Base-by-base conservation (phyloP, 176 grass and related monocot species). In the Ampelocalamus luodianensis region DNA sequence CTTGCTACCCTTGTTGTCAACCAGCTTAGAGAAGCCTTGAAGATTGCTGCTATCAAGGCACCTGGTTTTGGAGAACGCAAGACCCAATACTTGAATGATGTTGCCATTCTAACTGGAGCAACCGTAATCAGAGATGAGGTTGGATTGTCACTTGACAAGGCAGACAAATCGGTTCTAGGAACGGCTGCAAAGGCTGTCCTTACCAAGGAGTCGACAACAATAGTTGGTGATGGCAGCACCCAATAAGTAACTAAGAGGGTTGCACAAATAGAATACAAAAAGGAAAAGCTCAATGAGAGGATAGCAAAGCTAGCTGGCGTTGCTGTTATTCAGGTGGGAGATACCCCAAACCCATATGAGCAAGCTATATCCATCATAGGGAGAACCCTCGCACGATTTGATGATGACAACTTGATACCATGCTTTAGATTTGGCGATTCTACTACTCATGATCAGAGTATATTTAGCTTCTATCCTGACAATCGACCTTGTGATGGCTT, bases 301-400 rank as follows among this genome's bases (percentile, higher is more conserved):
- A 96, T 99, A 79, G 96, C 96, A 7, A 99, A 99, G 76, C 96
- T 99, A 6, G 93, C 96, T 76, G 96, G 96, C 80, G 96, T 99
- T 90, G 93, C 96, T 88, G 96, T 99, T 54, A 96, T 99, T 94
- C 96, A 99, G 27, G 46, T 91, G 38, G 88, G 88, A 67, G 20
- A 79, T 39, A 84, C 71, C 61, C 84, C 86, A 92, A 97, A 97
- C 74, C 90, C 95, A 11, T 97, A 94, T 48, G 88, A 94, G 77
- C 86, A 94, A 44, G 95, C 92, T 50, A 87, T 94, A 85, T 94
- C 92, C 42, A 94, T 94, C 53, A 84, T 94, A 38, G 92, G 90
- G 43, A 81, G 84, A 67, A 94, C 88, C 1, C 90, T 94, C 4
- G 81, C 90, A 65, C 73, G 85, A 76, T 97, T 97, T 66, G 90